Base-by-base conservation (phyloP, 805 yeast genomes). In the Yarrowia sp. region DNA sequence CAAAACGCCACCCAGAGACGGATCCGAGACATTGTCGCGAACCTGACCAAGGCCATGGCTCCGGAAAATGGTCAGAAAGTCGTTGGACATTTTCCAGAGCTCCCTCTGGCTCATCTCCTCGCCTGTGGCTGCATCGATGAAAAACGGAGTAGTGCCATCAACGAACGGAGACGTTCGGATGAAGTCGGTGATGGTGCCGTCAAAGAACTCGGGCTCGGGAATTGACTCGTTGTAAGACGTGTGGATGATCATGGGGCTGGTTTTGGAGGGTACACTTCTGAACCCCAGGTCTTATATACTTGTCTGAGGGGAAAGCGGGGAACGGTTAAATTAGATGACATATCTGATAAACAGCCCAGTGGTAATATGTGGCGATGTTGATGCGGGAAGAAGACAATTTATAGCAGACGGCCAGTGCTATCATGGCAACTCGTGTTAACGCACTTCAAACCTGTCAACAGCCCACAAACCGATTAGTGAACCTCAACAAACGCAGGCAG, bases 61-160 rank as follows among this genome's bases (percentile, higher is more conserved):
- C 3, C 33, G 31, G 44, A 51, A 36, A 5, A 35, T 18, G 16
- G 44, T 27, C 32, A 35, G 41, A n/a, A 35, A 33, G 18, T 35
- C 59, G 8, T 51, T 51, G 32, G 33, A 12, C 59, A 51, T 13
- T 35, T 33, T 25, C 59, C 59, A 51, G 16, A 51, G 25, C 44
- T 51, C 25, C 13, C 8, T 4, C 33, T 51, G 59, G 13, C 38
- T 33, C 24, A 51, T 5, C 4, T 51, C 16, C 4, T 22, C 25
- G 3, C 41, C 59, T 3, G 44, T n/a, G 4, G 31, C 44, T 7
- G 44, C 41, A 51, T 51, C 44, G 8, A 24, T 51, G 33, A 51
- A 35, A 13, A 51, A 51, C 24, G 59, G 59, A 2, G 22, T 24
- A 3, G 59, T 51, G 9, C 10, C 59, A 4, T 6, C 19, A 16